A percentile compares a stretch with the other conserved stretches of the same genome.
These are phyloP conservation scores for Globisporangium lucens DNA, from an alignment of 352 stramenopile genomes.

Conservation along the genomic window DNA sequence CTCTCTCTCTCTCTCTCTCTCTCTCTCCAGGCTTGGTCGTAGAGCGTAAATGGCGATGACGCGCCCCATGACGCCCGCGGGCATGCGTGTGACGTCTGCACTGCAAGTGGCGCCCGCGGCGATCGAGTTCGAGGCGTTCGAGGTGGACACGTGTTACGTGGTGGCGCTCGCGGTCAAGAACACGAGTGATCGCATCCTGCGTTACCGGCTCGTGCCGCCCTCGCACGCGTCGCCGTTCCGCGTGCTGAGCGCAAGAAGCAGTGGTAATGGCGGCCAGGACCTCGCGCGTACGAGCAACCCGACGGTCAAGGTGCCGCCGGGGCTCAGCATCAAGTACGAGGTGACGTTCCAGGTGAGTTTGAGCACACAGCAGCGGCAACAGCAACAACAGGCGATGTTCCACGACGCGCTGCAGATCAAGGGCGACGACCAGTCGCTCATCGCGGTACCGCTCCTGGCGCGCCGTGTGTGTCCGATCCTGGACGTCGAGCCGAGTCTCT, in stretches of 20 bases:
- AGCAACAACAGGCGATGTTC: constrained; percentile 28
- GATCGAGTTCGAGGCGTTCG: constrained; percentile 68
- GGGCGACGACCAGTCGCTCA: constrained; percentile 48
- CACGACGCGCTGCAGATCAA: constrained; percentile 61
- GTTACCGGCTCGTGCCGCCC: constrained; percentile 57
- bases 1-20: too few species aligned
- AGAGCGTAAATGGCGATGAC: not conserved
- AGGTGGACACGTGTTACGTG: constrained; percentile 61
- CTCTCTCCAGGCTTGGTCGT: too few species aligned
- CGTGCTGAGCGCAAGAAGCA: constrained; percentile 34
- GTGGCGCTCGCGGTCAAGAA: constrained; percentile 62
- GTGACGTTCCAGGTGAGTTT: constrained; percentile 44
- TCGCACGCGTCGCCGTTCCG: constrained; percentile 51
- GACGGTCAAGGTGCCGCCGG: constrained; percentile 59
- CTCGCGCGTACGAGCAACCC: constrained; percentile 64
- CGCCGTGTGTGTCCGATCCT: constrained; percentile 50
- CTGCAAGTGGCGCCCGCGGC: constrained; percentile 61
- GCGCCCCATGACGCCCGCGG: constrained; percentile 15
- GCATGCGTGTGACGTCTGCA: constrained; percentile 25
- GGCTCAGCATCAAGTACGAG: constrained; percentile 60
- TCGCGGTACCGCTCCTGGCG: constrained; percentile 66
- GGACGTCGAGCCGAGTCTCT: constrained; percentile 46
- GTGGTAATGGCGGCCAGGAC: constrained; percentile 25
- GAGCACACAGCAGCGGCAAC: not conserved
- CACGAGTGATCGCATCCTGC: constrained; percentile 53